A percentile compares a stretch with the other conserved stretches of the same genome.
Evolutionary conservation across 2,329 filamentous ascomycete species (phyloP).

Genomic region (Drechslerella coelobrocha): DNA sequence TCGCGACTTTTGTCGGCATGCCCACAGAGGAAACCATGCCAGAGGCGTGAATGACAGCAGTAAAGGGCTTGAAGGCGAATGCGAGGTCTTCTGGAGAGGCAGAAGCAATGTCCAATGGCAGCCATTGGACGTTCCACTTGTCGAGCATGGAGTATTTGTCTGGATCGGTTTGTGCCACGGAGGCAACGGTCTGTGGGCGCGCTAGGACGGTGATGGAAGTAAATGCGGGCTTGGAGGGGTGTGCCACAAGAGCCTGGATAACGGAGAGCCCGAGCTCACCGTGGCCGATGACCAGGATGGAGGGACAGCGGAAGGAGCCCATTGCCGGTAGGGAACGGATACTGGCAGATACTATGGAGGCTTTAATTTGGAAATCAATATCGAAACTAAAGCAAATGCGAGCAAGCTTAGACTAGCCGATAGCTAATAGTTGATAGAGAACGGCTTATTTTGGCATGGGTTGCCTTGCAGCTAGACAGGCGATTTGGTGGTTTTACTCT

Average conservation of each 20-base stretch:
- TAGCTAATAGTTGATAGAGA: too few relatives aligned
- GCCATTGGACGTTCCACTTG: slow-evolving; percentile 32
- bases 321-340: too few relatives aligned
- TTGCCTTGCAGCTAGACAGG: too few relatives aligned
- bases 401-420: too few relatives aligned
- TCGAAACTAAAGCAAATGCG: too few relatives aligned
- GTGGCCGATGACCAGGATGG: slow-evolving; percentile 43
- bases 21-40: slow-evolving; percentile 31
- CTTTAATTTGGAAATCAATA: too few relatives aligned
- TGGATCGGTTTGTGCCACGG: slow-evolving; percentile 34
- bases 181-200: slow-evolving; percentile 36
- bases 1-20: slow-evolving; percentile 61
- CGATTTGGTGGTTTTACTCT: too few relatives aligned
- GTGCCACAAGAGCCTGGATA: slow-evolving; percentile 23
- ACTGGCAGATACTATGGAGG: too few relatives aligned
- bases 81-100: slow-evolving; percentile 18
- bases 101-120: slow-evolving; percentile 31
- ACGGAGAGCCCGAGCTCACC: slow-evolving; percentile 33
- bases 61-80: slow-evolving; percentile 29
- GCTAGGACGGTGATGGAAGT: slow-evolving; percentile 42
- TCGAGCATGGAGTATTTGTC: slow-evolving; percentile 35
- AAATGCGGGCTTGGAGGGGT: slow-evolving; percentile 22
- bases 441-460: too few relatives aligned
- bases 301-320: slow-evolving; percentile 27
- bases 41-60: slow-evolving; percentile 26